Evolutionary conservation across 1,139 yeast species (phyloP).

Genomic region (Taphrina confusa): DNA sequence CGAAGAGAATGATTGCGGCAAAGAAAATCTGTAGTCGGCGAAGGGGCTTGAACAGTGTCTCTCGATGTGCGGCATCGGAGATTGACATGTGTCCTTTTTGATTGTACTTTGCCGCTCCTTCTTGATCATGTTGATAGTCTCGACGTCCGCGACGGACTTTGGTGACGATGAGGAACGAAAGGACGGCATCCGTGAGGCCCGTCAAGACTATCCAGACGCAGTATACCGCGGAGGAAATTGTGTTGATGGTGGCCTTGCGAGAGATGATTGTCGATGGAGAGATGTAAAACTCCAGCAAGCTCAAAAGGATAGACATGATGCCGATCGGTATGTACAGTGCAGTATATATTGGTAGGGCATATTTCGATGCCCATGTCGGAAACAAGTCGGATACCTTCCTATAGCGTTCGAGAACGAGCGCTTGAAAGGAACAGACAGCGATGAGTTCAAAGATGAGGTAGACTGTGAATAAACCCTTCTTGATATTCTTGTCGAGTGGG

Average conservation of each 20-base stretch:
- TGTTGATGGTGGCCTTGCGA: constrained; percentile 19
- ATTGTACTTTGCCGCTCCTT: background rate
- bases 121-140: background rate
- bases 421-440: constrained; percentile 18
- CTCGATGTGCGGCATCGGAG: background rate
- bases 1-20: constrained; percentile 19
- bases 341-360: constrained; percentile 17
- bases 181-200: constrained; percentile 29
- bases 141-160: constrained; percentile 11
- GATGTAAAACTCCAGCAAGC: constrained; percentile 15
- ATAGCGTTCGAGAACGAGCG: constrained; percentile 29
- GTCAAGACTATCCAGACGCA: constrained; percentile 25
- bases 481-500: background rate
- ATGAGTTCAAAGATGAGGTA: background rate
- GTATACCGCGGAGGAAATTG: constrained; percentile 18
- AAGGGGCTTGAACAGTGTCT: constrained; percentile 1
- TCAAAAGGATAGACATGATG: background rate
- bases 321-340: constrained; percentile 11
- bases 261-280: constrained; percentile 24
- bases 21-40: constrained; percentile 25
- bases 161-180: constrained; percentile 21
- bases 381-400: constrained; percentile 18
- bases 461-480: constrained; percentile 8
- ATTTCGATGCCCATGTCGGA: constrained; percentile 8
- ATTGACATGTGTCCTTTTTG: background rate